Percentiles rank a stretch among this genome's conserved stretches.
phyloP scores from a whole-genome alignment of 192 early-diverging fungal genomes.

The Linderina pennispora region DNA sequence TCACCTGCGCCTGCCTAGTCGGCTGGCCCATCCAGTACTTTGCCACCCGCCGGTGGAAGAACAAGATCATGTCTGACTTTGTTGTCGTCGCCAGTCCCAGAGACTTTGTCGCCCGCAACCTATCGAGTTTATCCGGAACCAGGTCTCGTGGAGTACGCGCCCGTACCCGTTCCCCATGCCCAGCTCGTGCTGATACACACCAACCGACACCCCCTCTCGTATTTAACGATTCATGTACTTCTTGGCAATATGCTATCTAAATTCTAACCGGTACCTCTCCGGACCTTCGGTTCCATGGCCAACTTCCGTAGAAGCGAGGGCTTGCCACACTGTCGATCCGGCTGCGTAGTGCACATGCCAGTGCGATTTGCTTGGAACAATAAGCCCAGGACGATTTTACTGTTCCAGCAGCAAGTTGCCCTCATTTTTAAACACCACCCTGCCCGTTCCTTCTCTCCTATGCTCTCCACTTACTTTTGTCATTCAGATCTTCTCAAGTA shows the following conservation, averaged over 20 bases:
- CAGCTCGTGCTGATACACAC: neutral
- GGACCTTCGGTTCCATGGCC: too few species aligned
- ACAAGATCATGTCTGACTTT: constrained; percentile 44
- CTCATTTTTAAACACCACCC: too few species aligned
- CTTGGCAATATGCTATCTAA: neutral
- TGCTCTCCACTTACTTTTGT: neutral
- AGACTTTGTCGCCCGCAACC: constrained; percentile 30
- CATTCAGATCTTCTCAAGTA: neutral
- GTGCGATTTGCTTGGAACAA: too few species aligned
- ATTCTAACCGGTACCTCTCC: too few species aligned
- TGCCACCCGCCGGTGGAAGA: constrained; percentile 20
- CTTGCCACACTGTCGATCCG: too few species aligned
- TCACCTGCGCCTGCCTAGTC: constrained; percentile 32
- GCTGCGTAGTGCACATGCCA: too few species aligned
- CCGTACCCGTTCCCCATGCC: neutral
- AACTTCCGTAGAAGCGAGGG: too few species aligned
- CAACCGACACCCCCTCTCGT: too few species aligned
- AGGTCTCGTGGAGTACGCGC: constrained; percentile 21
- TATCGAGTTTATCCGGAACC: constrained; percentile 31
- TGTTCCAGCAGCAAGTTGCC: too few species aligned
- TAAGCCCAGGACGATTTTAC: too few species aligned
- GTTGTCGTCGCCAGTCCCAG: constrained; percentile 28
- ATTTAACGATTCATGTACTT: neutral
- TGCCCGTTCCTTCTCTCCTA: too few species aligned
- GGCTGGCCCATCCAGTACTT: constrained; percentile 37